Evolutionary conservation across 169 alveolate genomes (phyloP).

Genomic region (Cystoisospora suis): DNA sequence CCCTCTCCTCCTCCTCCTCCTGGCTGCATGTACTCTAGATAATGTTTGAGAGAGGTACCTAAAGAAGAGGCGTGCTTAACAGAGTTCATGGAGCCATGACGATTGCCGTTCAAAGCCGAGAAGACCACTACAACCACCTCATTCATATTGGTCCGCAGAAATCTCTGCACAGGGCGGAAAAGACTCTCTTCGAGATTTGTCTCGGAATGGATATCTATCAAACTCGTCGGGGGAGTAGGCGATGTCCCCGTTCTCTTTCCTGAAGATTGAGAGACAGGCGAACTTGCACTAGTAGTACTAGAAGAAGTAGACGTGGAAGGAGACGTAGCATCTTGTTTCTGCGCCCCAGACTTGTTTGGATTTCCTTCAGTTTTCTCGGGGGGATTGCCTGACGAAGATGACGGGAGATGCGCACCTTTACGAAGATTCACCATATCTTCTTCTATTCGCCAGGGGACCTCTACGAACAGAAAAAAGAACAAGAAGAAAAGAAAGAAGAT

Average conservation of each 20-base stretch:
- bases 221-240: background rate
- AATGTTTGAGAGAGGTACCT: background rate
- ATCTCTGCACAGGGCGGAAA: slow-evolving; percentile 50
- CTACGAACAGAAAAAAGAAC: background rate
- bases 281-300: too few species aligned
- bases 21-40: background rate
- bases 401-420: too few species aligned
- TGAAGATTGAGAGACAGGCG: background rate
- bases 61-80: slow-evolving; percentile 11
- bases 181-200: slow-evolving; percentile 53
- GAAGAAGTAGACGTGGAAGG: too few species aligned
- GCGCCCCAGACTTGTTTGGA: too few species aligned
- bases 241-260: background rate
- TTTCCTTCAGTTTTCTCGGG: too few species aligned
- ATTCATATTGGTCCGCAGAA: slow-evolving; percentile 37
- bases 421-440: slow-evolving; percentile 39
- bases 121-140: slow-evolving; percentile 60
- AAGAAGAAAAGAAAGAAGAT: background rate
- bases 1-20: background rate
- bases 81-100: background rate
- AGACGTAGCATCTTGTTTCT: too few species aligned
- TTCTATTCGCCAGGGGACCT: slow-evolving; percentile 60
- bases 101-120: slow-evolving; percentile 58
- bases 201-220: slow-evolving; percentile 44
- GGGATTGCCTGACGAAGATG: too few species aligned